Evolutionary conservation across 768 basidiomycete genomes (phyloP).

Genomic region (Dioszegia crocea): DNA sequence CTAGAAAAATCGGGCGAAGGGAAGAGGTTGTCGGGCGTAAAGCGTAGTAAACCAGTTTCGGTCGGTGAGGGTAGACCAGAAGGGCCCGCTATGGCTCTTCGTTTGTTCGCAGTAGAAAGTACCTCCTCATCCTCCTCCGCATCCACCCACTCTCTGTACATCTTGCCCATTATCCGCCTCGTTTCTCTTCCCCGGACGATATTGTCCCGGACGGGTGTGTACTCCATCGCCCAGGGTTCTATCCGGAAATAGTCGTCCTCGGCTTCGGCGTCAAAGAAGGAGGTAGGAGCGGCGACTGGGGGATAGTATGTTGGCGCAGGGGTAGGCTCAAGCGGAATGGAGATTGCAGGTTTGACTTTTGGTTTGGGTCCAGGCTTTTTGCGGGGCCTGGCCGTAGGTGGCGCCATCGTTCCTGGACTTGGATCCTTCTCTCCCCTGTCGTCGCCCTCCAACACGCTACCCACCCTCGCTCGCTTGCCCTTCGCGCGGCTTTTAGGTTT

Average conservation of each 20-base stretch:
- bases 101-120: slow-evolving; percentile 3
- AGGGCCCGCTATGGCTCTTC: slow-evolving; percentile 17
- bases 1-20: slow-evolving; percentile 30
- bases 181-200: slow-evolving; percentile 25
- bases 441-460: slow-evolving; percentile 20
- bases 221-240: slow-evolving; percentile 42
- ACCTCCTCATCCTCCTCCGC: slow-evolving; percentile 28
- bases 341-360: slow-evolving; percentile 16
- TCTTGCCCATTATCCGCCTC: slow-evolving; percentile 22
- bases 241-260: slow-evolving; percentile 35
- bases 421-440: slow-evolving; percentile 17
- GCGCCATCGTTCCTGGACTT: slow-evolving; percentile 40
- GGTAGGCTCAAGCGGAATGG: slow-evolving; percentile 2
- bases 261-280: slow-evolving; percentile 14
- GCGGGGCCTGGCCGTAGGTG: slow-evolving; percentile 33
- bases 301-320: slow-evolving; percentile 7
- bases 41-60: slow-evolving; percentile 31
- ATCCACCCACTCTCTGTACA: slow-evolving; percentile 41
- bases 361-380: slow-evolving; percentile 17
- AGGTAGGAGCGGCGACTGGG: slow-evolving; percentile 15
- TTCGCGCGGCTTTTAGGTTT: slow-evolving; percentile 22
- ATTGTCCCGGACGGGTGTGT: slow-evolving; percentile 40
- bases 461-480: slow-evolving; percentile 24
- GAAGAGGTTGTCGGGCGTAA: slow-evolving; percentile 28
- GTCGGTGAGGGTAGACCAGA: slow-evolving; percentile 41